Conservation (phyloP, 1,139 yeast species). For the Pichia sp. region DNA sequence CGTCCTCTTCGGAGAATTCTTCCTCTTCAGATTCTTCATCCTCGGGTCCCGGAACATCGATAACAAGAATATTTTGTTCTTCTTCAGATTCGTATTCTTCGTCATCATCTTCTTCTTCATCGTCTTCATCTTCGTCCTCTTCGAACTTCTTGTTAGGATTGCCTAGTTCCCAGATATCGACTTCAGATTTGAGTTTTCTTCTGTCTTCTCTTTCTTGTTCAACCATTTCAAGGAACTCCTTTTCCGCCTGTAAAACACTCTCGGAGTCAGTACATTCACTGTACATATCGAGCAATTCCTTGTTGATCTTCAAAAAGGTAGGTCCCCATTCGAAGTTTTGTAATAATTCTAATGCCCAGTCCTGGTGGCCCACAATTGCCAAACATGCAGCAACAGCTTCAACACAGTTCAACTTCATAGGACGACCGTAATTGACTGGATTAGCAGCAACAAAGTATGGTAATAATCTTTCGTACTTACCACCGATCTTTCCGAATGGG, state of each 20-base stretch:
- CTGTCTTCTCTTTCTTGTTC: conserved; percentile 71
- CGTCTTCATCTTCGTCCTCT: conserved; percentile 31
- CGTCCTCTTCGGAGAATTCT: conserved; percentile 1
- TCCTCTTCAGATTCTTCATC: not conserved
- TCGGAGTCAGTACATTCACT: conserved; percentile 79
- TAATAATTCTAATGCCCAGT: conserved; percentile 81
- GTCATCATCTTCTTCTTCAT: conserved; percentile 21
- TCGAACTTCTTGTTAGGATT: conserved; percentile 56
- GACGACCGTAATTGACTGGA: conserved; percentile 95
- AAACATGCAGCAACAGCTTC: conserved; percentile 98
- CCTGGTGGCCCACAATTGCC: conserved; percentile 88
- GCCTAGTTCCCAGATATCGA: conserved; percentile 79
- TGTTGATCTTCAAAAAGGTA: conserved; percentile 78
- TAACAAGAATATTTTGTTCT: conserved; percentile 13
- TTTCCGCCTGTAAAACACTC: conserved; percentile 72
- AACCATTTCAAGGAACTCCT: conserved; percentile 66
- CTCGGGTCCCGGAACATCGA: conserved; percentile 17
- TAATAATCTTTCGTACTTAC: conserved; percentile 78
- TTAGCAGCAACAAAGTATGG: conserved; percentile 97
- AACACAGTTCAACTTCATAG: conserved; percentile 95
- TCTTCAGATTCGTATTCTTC: conserved; percentile 16
- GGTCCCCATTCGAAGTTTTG: conserved; percentile 92
- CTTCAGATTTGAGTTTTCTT: conserved; percentile 47
- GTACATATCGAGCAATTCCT: conserved; percentile 72
- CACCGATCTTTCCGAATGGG: conserved; percentile 93